Percentiles rank a stretch among this genome's conserved stretches.
Evolutionary conservation across 345 rosid genomes (phyloP).

Genomic region (Rhodamnia rubescens): DNA sequence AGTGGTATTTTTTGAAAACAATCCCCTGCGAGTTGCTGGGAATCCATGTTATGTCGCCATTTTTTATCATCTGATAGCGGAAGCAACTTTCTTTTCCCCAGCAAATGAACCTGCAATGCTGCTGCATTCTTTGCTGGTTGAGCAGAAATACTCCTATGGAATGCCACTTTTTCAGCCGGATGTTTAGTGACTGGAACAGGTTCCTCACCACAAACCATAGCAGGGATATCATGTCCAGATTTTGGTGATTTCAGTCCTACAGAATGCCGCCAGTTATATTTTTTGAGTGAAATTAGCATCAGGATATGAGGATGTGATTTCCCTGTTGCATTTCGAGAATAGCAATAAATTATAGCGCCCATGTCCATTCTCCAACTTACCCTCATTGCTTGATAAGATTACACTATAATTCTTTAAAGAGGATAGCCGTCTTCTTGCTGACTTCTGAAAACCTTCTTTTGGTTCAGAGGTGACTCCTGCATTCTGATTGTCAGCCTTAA

Average conservation of each 20-base stretch:
- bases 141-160: neutral
- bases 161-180: neutral
- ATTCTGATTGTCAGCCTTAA: constrained; percentile 4
- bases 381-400: constrained; percentile 6
- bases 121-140: constrained; percentile 11
- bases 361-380: neutral
- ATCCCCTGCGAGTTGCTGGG: constrained; percentile 8
- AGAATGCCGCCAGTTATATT: neutral
- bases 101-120: constrained; percentile 7
- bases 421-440: constrained; percentile 19
- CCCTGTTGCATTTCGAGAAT: neutral
- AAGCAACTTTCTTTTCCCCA: constrained; percentile 15
- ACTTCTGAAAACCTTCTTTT: constrained; percentile 6
- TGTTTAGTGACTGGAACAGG: constrained; percentile 1
- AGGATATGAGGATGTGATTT: neutral
- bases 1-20: constrained; percentile 10
- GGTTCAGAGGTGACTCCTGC: neutral
- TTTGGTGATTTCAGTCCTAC: neutral
- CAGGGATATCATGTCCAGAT: neutral
- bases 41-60: constrained; percentile 11
- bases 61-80: constrained; percentile 12
- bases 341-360: neutral
- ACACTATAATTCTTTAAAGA: constrained; percentile 34
- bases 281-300: neutral
- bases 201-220: neutral